phyloP scores from a whole-genome alignment of 257 asterid genomes.

The Voacanga thouarsii region DNA sequence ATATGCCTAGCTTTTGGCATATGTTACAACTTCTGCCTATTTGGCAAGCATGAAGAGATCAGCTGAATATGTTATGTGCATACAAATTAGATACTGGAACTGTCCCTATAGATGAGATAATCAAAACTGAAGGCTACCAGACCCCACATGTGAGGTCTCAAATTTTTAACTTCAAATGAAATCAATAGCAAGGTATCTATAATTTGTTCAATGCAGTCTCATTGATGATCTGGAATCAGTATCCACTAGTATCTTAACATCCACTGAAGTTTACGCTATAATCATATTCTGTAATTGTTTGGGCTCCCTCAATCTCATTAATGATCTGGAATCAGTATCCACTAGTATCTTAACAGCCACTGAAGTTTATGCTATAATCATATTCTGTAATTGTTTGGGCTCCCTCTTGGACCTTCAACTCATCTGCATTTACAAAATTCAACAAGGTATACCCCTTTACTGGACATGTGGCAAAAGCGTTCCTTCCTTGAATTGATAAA shows the following conservation, averaged over 20 bases:
- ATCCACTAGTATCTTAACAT: not conserved
- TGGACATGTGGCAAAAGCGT: too few species aligned
- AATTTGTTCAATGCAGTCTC: not conserved
- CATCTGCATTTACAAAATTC: too few species aligned
- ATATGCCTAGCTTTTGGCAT: not conserved
- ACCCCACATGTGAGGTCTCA: not conserved
- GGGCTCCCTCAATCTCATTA: too few species aligned
- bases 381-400: too few species aligned
- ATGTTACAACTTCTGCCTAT: not conserved
- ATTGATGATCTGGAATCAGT: not conserved
- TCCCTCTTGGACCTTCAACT: too few species aligned
- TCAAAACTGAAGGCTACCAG: not conserved
- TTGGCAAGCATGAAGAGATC: not conserved
- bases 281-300: too few species aligned
- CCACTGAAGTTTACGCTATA: not conserved
- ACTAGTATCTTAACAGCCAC: too few species aligned
- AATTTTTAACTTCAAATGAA: not conserved
- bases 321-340: too few species aligned
- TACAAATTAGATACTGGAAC: not conserved
- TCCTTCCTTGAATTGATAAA: too few species aligned
- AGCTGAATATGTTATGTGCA: not conserved
- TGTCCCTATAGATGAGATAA: not conserved
- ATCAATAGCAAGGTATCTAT: not conserved
- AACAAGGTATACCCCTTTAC: too few species aligned
- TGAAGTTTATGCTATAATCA: not conserved